Evolutionary conservation across 345 rosid species (phyloP).

Genomic region (Bruguiera gymnorhiza): DNA sequence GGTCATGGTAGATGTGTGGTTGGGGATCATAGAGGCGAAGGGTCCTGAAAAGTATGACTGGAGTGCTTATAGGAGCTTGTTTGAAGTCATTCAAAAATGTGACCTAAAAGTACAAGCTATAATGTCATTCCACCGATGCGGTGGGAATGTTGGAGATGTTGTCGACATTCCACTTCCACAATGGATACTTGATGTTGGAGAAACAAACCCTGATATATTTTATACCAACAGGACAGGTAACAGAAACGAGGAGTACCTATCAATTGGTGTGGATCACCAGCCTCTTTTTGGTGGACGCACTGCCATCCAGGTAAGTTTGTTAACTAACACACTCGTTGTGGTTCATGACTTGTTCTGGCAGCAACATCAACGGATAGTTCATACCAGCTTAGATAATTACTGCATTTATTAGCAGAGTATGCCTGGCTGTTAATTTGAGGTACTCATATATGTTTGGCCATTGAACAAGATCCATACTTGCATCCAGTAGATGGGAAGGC

Average conservation of each 20-base stretch:
- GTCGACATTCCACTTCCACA: conserved; percentile 70
- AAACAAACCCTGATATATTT: conserved; percentile 57
- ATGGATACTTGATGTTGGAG: conserved; percentile 62
- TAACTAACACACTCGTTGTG: background rate
- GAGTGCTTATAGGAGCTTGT: conserved; percentile 70
- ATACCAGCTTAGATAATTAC: too few relatives aligned
- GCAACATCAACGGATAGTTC: background rate
- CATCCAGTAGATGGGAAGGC: too few relatives aligned
- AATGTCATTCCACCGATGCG: conserved; percentile 88
- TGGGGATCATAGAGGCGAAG: conserved; percentile 71
- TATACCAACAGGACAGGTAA: conserved; percentile 57
- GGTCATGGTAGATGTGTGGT: conserved; percentile 83
- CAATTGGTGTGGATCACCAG: conserved; percentile 61
- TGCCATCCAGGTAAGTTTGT: conserved; percentile 51
- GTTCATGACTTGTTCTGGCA: background rate
- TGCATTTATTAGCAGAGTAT: too few relatives aligned
- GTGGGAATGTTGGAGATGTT: conserved; percentile 80
- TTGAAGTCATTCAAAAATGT: conserved; percentile 42
- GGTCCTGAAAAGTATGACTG: conserved; percentile 64
- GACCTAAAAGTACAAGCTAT: conserved; percentile 67
- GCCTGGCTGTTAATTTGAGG: too few relatives aligned
- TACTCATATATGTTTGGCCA: too few relatives aligned
- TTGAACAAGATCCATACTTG: too few relatives aligned
- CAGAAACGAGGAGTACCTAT: conserved; percentile 63
- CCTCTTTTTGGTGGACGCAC: conserved; percentile 62